These are phyloP conservation scores for Myxozyma udenii DNA, from an alignment of 805 yeast species.

Conservation along the genomic window DNA sequence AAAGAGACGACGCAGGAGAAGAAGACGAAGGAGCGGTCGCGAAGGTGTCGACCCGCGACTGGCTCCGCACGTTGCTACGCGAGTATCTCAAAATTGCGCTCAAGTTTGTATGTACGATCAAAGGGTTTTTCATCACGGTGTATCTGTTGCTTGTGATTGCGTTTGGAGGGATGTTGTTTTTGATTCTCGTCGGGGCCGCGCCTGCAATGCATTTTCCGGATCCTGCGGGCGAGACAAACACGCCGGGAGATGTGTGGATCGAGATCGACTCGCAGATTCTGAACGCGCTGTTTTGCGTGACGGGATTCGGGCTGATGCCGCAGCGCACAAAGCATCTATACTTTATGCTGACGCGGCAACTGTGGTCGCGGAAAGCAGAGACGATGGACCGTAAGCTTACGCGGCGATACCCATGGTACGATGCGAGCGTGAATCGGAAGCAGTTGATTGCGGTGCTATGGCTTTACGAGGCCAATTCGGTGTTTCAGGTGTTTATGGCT, in stretches of 20 bases:
- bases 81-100: conserved; percentile 7
- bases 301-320: conserved; percentile 30
- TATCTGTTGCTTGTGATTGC: conserved; percentile 28
- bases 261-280: conserved; percentile 30
- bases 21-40: background rate
- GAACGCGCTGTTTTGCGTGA: conserved; percentile 29
- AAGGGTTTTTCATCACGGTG: conserved; percentile 24
- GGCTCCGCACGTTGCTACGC: background rate
- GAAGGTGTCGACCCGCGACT: background rate
- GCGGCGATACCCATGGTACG: conserved; percentile 25
- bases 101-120: conserved; percentile 11
- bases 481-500: conserved; percentile 28
- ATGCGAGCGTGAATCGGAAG: conserved; percentile 12
- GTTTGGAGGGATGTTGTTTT: conserved; percentile 31
- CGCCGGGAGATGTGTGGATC: conserved; percentile 29
- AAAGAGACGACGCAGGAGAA: background rate
- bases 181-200: conserved; percentile 28
- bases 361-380: conserved; percentile 1
- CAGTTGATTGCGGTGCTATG: conserved; percentile 22
- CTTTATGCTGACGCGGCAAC: conserved; percentile 17
- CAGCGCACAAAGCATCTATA: conserved; percentile 25
- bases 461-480: conserved; percentile 24
- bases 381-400: conserved; percentile 7
- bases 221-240: conserved; percentile 24
- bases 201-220: conserved; percentile 28